Conservation (phyloP, 2,329 filamentous ascomycete genomes). For the Stagonosporopsis vannaccii region DNA sequence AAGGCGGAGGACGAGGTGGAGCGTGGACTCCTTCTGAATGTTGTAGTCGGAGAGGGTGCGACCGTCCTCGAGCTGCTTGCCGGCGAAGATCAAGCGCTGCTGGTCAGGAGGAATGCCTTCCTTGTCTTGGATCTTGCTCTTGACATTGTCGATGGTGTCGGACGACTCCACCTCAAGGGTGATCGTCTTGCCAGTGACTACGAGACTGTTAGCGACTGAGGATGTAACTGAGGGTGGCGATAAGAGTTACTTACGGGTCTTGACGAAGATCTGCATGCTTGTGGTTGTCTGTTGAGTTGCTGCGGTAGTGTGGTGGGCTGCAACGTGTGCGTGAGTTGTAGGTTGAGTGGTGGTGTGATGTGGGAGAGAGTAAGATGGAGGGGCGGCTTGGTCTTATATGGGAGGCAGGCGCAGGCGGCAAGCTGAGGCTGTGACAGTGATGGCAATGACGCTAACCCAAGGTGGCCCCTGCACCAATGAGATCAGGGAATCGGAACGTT, state of each 20-base stretch:
- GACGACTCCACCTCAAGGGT: slow-evolving; percentile 73
- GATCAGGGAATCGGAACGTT: slow-evolving; percentile 42
- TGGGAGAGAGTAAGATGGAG: slow-evolving; percentile 23
- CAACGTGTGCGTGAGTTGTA: slow-evolving; percentile 16
- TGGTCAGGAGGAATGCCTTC: slow-evolving; percentile 97
- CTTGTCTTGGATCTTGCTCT: slow-evolving; percentile 97
- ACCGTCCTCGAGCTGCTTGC: slow-evolving; percentile 96
- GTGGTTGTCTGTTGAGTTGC: slow-evolving; percentile 12
- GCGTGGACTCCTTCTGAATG: slow-evolving; percentile 83
- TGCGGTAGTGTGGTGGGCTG: slow-evolving; percentile 21
- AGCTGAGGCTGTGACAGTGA: slow-evolving; percentile 45
- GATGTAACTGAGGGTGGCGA: slow-evolving; percentile 25
- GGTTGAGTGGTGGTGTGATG: slow-evolving; percentile 19
- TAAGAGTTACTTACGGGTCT: slow-evolving; percentile 76
- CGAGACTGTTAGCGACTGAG: slow-evolving; percentile 42
- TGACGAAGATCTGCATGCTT: slow-evolving; percentile 96
- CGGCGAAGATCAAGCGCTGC: slow-evolving; percentile 95
- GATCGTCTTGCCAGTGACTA: slow-evolving; percentile 73
- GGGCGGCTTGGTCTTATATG: slow-evolving; percentile 39
- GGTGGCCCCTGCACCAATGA: slow-evolving; percentile 43
- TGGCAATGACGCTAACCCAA: slow-evolving; percentile 41
- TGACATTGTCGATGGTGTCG: slow-evolving; percentile 95
- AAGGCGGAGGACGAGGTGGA: slow-evolving; percentile 78
- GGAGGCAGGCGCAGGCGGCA: slow-evolving; percentile 39
- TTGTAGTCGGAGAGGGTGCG: slow-evolving; percentile 93